phyloP scores from a whole-genome alignment of 1,284 basidiomycete genomes.

The Fomitopsis schrenkii region DNA sequence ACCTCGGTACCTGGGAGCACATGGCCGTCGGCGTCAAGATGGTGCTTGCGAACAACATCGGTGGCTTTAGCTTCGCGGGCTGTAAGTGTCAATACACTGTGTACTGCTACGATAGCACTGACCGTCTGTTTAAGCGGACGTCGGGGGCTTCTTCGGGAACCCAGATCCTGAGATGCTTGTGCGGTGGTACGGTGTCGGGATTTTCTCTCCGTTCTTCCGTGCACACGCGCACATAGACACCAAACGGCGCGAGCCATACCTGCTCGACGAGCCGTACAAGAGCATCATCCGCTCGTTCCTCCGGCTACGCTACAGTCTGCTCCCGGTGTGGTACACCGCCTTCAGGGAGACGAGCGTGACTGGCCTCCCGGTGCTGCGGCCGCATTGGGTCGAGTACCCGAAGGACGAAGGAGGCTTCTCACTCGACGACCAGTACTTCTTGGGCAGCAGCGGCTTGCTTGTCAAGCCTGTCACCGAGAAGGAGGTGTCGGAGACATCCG shows the following conservation, averaged over 20 bases:
- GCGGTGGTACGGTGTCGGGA: conserved; percentile 95
- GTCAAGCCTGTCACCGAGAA: conserved; percentile 88
- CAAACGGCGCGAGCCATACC: conserved; percentile 94
- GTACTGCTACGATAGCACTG: not conserved
- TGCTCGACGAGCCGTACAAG: conserved; percentile 88
- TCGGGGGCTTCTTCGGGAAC: conserved; percentile 98
- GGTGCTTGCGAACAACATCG: conserved; percentile 87
- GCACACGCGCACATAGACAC: conserved; percentile 99
- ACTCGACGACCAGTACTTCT: conserved; percentile 93
- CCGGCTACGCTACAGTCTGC: conserved; percentile 81
- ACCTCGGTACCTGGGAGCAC: conserved; percentile 97
- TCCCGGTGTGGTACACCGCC: conserved; percentile 96
- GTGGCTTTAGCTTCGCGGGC: conserved; percentile 92
- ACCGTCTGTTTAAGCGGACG: conserved; percentile 63
- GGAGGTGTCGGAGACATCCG: conserved; percentile 63
- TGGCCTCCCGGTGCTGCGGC: conserved; percentile 82
- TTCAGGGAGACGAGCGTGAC: conserved; percentile 84
- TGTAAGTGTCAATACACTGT: conserved; percentile 45
- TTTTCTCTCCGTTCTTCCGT: conserved; percentile 96
- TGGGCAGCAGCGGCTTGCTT: conserved; percentile 86
- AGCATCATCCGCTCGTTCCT: conserved; percentile 78
- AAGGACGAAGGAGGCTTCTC: conserved; percentile 81
- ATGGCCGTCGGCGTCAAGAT: conserved; percentile 94
- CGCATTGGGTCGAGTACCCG: conserved; percentile 94
- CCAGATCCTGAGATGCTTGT: conserved; percentile 93